Evolutionary conservation across 495 filamentous ascomycete genomes (phyloP), one percentile per base, ranked within the genome.

Genomic region (Trichoderma erinaceum): DNA sequence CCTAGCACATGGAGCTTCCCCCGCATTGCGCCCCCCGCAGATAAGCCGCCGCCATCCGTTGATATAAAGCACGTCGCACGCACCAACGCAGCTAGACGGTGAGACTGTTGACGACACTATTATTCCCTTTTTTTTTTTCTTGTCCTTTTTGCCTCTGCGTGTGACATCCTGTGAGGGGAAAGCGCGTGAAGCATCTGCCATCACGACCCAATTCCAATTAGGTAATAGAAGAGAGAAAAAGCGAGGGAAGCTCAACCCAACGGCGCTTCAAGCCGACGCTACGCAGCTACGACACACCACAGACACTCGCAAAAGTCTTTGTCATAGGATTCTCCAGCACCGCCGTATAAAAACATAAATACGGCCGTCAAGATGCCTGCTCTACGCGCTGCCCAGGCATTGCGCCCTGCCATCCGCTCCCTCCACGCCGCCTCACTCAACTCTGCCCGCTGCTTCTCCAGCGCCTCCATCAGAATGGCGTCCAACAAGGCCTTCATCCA

Each of bases 401-500:
- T 65, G 63, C 35, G 63, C 18, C 63, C 32, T 65, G 32, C 63
- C 21, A 25, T 41, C 35, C 35, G 63, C 15, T 21, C 66, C 21
- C 56, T 66, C 63, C 23, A 44, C 48, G 21, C 66, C 12, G 16
- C 65, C 10, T 46, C 38, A 66, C 44, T 69, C 69, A 41, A 73
- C 77, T 65, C 69, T 52, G 16, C 75, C 77, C 64, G 46, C 76
- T 10, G 71, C 70, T 25, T 78, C 78, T 4, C 56, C 56, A n/a
- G 18, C 50, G 63, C 72, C 44, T 64, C 66, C 70, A 75, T 66
- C 69, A 76, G 72, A 44, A 81, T 82, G 80, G 73, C 75, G 23
- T 76, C 78, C 35, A 67, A 65, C 69, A 66, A 56, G 64, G 78
- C 85, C 29, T 91, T 84, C 81, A 88, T 89, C 77, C 76, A 84